phyloP scores from a whole-genome alignment of 371 early-diverging fungal species.

The Coemansia sp. region DNA sequence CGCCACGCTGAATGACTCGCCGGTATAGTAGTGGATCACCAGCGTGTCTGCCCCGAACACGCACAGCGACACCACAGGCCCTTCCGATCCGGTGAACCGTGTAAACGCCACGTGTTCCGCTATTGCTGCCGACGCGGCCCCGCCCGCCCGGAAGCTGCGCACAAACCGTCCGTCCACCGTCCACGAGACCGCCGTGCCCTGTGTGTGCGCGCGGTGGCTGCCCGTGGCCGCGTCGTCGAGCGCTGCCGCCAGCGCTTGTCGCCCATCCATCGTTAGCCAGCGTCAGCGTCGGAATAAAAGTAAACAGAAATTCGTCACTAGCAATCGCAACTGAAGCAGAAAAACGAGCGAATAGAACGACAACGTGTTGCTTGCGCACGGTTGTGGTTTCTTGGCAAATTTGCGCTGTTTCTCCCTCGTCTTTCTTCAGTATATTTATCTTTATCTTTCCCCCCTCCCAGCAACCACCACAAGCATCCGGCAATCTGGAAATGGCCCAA shows the following conservation, averaged over 20 bases:
- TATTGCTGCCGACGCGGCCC: not conserved
- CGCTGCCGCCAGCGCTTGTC: slow-evolving; percentile 10
- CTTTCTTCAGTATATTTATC: not conserved
- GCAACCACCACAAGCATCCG: no score
- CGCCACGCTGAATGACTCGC: slow-evolving; percentile 26
- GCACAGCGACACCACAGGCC: slow-evolving; percentile 25
- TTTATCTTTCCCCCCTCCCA: not conserved
- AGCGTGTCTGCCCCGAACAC: slow-evolving; percentile 34
- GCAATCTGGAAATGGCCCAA: slow-evolving; percentile 8
- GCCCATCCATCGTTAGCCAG: slow-evolving; percentile 7
- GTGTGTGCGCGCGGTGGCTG: slow-evolving; percentile 22
- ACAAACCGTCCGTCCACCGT: slow-evolving; percentile 26
- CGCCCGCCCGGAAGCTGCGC: slow-evolving; percentile 27
- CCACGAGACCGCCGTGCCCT: slow-evolving; percentile 19
- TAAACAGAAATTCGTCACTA: not conserved
- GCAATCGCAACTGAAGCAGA: not conserved
- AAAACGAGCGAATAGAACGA: not conserved
- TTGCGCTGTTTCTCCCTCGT: no score
- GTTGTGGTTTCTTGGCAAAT: no score
- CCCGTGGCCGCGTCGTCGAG: slow-evolving; percentile 22
- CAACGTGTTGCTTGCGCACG: not conserved
- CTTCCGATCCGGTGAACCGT: slow-evolving; percentile 12
- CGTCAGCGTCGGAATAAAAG: not conserved
- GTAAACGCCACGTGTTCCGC: slow-evolving; percentile 30
- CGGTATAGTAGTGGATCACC: slow-evolving; percentile 27